These are phyloP conservation scores for Gomphus bonarii DNA, from an alignment of 1,284 basidiomycete species.

Conservation along the genomic window DNA sequence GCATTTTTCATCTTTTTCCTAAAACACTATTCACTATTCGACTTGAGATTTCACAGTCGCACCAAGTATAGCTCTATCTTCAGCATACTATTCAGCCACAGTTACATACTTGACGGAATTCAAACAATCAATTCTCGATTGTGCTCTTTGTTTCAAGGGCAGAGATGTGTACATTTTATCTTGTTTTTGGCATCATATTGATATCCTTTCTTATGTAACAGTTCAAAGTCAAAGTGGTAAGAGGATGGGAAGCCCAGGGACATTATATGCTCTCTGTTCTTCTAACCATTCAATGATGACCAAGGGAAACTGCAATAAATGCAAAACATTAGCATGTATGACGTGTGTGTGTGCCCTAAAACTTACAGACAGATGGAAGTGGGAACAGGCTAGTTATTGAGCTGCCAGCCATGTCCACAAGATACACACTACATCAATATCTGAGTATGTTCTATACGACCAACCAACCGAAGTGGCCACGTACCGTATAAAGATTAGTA, in stretches of 20 bases:
- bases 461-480: constrained; percentile 18
- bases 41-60: too few species aligned
- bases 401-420: constrained; percentile 68
- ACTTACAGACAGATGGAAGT: background rate
- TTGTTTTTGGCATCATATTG: background rate
- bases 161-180: background rate
- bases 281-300: too few species aligned
- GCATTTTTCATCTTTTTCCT: too few species aligned
- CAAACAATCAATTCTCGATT: background rate
- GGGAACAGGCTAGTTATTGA: constrained; percentile 47
- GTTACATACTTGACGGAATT: background rate
- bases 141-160: background rate
- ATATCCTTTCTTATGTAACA: background rate
- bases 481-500: constrained; percentile 71
- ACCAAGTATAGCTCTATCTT: background rate
- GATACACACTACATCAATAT: constrained; percentile 43
- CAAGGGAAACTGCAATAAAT: background rate
- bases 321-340: background rate
- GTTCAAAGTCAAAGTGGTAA: background rate
- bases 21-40: too few species aligned
- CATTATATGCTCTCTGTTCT: too few species aligned
- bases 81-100: background rate
- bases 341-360: background rate
- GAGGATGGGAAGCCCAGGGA: too few species aligned
- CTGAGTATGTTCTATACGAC: background rate